These are phyloP conservation scores for Thuja plicata DNA, from an alignment of 83 land plant species.

Conservation along the genomic window DNA sequence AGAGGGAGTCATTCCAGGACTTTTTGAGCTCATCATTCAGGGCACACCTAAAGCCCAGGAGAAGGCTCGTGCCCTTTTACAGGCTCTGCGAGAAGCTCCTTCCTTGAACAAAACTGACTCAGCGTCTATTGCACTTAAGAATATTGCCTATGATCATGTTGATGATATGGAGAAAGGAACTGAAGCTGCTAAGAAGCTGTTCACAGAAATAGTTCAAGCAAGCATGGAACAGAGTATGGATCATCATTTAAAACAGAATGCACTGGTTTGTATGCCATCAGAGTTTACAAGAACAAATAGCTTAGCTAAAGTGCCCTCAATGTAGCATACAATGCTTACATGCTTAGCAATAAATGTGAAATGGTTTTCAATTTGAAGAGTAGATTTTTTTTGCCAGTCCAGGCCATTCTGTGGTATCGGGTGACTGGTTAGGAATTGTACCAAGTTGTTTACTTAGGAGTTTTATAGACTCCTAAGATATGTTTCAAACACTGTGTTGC, in stretches of 20 bases:
- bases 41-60: constrained; percentile 60
- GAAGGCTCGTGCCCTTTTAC: constrained; percentile 58
- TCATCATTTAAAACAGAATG: constrained; percentile 70
- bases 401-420: constrained; percentile 38
- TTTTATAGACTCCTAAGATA: not conserved
- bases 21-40: constrained; percentile 75
- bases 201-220: constrained; percentile 83
- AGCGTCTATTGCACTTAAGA: constrained; percentile 48
- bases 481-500: not conserved
- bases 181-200: constrained; percentile 65
- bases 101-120: constrained; percentile 30
- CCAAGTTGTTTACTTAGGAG: not conserved
- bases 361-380: not conserved
- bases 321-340: constrained; percentile 4
- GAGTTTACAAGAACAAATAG: constrained; percentile 30
- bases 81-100: constrained; percentile 60
- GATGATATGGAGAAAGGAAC: constrained; percentile 51
- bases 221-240: constrained; percentile 81
- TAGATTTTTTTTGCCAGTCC: constrained; percentile 49
- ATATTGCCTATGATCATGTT: constrained; percentile 53
- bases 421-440: constrained; percentile 46
- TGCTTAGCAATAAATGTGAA: constrained; percentile 14
- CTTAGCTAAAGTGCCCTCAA: constrained; percentile 32
- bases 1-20: constrained; percentile 85
- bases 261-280: constrained; percentile 50